phyloP scores from a whole-genome alignment of 768 basidiomycete genomes.

The Naganishia onofrii region DNA sequence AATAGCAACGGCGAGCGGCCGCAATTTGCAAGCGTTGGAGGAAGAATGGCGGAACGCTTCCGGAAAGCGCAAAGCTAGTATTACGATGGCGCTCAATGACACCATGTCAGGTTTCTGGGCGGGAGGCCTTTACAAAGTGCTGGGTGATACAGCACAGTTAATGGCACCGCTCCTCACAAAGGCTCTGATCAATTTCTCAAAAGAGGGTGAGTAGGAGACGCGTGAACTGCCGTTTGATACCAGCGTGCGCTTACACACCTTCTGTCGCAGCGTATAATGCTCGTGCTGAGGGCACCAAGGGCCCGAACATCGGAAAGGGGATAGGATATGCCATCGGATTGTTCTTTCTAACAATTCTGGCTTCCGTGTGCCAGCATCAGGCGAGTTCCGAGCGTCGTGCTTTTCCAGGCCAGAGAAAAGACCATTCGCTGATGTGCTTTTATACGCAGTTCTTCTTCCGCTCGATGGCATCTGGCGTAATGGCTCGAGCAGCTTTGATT shows the following conservation, averaged over 20 bases:
- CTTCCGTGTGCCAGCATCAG: slow-evolving; percentile 48
- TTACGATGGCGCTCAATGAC: slow-evolving; percentile 44
- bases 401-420: neutral
- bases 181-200: slow-evolving; percentile 49
- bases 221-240: neutral
- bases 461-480: slow-evolving; percentile 47
- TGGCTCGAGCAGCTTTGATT: slow-evolving; percentile 45
- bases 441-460: slow-evolving; percentile 48
- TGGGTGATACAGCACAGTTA: slow-evolving; percentile 44
- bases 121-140: slow-evolving; percentile 48
- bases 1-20: neutral
- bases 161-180: slow-evolving; percentile 51
- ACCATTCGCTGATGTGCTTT: neutral
- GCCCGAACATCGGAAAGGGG: slow-evolving; percentile 46
- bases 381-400: slow-evolving; percentile 23
- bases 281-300: slow-evolving; percentile 30
- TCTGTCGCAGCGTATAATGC: slow-evolving; percentile 39
- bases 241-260: too few relatives aligned
- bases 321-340: slow-evolving; percentile 50
- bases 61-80: slow-evolving; percentile 33
- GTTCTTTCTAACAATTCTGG: slow-evolving; percentile 41
- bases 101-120: slow-evolving; percentile 45
- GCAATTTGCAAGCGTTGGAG: slow-evolving; percentile 49
- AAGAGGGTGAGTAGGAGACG: slow-evolving; percentile 34
- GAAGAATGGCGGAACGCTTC: slow-evolving; percentile 36